Evolutionary conservation across 106 monocot species (phyloP), one percentile per base, ranked within the genome.

Genomic region (Dendrobium catenatum): DNA sequence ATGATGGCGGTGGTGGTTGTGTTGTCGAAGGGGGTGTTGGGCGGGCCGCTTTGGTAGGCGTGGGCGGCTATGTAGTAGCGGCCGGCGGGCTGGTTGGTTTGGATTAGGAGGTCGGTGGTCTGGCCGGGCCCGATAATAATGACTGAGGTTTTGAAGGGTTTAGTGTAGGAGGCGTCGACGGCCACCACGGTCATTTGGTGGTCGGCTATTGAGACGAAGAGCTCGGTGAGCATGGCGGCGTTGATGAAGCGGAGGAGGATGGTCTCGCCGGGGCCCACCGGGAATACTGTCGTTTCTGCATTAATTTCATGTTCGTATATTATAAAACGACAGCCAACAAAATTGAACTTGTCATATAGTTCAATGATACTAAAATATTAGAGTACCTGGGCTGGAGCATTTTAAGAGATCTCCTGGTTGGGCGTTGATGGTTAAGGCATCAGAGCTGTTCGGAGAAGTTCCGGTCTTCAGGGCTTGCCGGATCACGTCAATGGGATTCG

Each of bases 1-100:
- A 95, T 81, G 77, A 95, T 82, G 55, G 92, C 92, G 24, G 95
- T 95, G 78, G 89, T 86, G 46, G 94, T 94, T 61, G 94, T 90
- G 82, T 92, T 87, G 88, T 87, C 86, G 58, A 90, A 86, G 19
- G 84, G 42, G 55, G 84, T 78, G n/a, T 72, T 79, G n/a, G 37
- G 90, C 0, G 41, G 87, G 0, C 84, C 90, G 22, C 88, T 88
- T 15, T 81, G 78, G 58, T 88, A 95, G 20, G 92, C 88, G 26
- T 78, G 86, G 58, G 95, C 92, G 20, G 90, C 95, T 17, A 95
- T 81, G 90, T 95, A 95, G 88, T 88, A 95, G 4, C 86, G 85
- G 33, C 83, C 92, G 1, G 85, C 78, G 19, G 83, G 77, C 24
- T 82, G 85, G 78, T 80, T 83, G 49, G 88, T 55, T 18, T 76